Conservation (phyloP, 768 basidiomycete species). For the Lyophyllum shimeji region DNA sequence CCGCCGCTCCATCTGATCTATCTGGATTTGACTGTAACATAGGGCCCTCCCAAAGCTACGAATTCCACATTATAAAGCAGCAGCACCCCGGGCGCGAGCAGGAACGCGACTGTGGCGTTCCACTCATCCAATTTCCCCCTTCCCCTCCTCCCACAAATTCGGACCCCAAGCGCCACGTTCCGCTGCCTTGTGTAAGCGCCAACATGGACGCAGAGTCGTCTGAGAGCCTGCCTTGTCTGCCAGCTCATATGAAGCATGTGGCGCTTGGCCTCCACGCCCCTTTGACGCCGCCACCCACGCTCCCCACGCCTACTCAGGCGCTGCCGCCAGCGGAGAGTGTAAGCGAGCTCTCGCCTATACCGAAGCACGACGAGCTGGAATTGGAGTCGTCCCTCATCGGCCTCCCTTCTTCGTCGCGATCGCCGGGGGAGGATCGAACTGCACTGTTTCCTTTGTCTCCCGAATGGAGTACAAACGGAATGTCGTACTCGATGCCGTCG, state of each 20-base stretch:
- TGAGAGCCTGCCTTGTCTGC: no score
- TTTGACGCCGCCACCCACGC: slow-evolving; percentile 43
- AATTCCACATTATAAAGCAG: not conserved
- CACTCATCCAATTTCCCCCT: slow-evolving; percentile 11
- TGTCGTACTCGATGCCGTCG: no score
- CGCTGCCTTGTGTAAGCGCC: slow-evolving; percentile 18
- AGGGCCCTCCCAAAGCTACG: slow-evolving; percentile 3
- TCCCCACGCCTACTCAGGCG: slow-evolving; percentile 33
- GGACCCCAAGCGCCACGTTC: slow-evolving; percentile 25
- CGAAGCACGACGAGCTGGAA: slow-evolving; percentile 10
- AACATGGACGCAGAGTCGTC: slow-evolving; percentile 5
- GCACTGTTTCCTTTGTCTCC: slow-evolving; percentile 18
- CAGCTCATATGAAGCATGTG: slow-evolving; percentile 30
- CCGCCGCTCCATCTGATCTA: slow-evolving; percentile 12
- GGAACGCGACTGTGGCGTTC: not conserved
- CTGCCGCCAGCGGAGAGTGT: slow-evolving; percentile 36
- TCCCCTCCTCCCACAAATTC: slow-evolving; percentile 28
- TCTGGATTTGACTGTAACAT: slow-evolving; percentile 13
- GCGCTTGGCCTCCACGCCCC: slow-evolving; percentile 21
- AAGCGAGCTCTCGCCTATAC: slow-evolving; percentile 11
- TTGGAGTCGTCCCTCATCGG: slow-evolving; percentile 9
- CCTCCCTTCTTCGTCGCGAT: slow-evolving; percentile 4
- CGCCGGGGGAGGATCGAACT: not conserved
- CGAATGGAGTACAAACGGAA: slow-evolving; percentile 15
- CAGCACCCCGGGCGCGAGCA: not conserved